Base-by-base conservation (phyloP, 163 green algal species). In the Dunaliella salina region DNA sequence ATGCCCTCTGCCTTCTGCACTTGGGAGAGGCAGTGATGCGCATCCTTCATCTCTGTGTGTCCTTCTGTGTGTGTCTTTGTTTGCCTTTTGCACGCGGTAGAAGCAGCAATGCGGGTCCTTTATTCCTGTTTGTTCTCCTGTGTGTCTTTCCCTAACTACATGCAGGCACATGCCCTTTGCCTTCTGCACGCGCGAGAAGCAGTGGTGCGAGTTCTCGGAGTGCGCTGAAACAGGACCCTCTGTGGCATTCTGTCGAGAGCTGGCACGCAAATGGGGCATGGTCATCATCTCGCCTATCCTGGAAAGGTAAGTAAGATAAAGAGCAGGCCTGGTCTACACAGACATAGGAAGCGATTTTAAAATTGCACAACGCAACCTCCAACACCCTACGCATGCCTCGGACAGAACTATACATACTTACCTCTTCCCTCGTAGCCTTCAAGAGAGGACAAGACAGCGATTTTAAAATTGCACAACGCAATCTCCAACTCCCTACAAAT, bases 1-100 rank as follows among this genome's bases (percentile, higher is more conserved):
- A 97, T 98, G 94, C 96, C 96, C 11, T 99, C 99, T 92, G 97
- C 92, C 29, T n/a, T n/a, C n/a, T n/a, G n/a, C n/a, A n/a, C n/a
- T 0, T 90, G n/a, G n/a, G n/a, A n/a, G n/a, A n/a, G 57, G 57
- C 57, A 69, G 15, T 69, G 57, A 69, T 26, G 18, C 15, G 57
- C 18, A 69, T 69, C 57, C 15, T 69, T 15, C 15, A 18, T 26
- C 15, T 69, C 57, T 26, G 57, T 69, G 57, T 26, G 57, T 69
- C n/a, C n/a, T n/a, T n/a, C n/a, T n/a, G n/a, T n/a, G n/a, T n/a
- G n/a, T n/a, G n/a, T n/a, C n/a, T n/a, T n/a, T 32, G 11, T 99
- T 99, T 92, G 97, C 92, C 29, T 50, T 50, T 50, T 50, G 40
- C 40, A 50, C 40, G 0, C 91, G 8, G 40, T 3, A 50, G 40